These are phyloP conservation scores for Ottelia alismoides DNA, from an alignment of 106 monocot genomes.

Conservation along the genomic window DNA sequence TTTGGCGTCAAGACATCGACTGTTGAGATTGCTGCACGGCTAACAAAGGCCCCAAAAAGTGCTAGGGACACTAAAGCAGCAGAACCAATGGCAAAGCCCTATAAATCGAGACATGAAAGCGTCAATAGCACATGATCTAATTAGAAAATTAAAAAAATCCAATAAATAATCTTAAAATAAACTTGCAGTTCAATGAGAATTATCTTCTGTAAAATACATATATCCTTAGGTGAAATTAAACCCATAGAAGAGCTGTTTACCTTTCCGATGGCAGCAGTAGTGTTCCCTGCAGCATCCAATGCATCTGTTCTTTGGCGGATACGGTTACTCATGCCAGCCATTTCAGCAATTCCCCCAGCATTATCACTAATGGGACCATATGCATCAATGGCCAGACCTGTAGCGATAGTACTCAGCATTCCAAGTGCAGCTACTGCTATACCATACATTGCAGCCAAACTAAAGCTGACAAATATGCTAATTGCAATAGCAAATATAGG, in stretches of 20 bases:
- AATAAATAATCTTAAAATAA: too few relatives aligned
- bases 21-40: slow-evolving; percentile 10
- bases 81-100: slow-evolving; percentile 23
- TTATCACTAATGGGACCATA: slow-evolving; percentile 26
- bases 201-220: neutral
- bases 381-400: slow-evolving; percentile 23
- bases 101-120: too few relatives aligned
- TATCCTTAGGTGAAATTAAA: neutral
- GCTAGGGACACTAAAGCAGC: slow-evolving; percentile 18
- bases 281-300: slow-evolving; percentile 20
- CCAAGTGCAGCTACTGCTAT: slow-evolving; percentile 20
- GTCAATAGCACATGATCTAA: too few relatives aligned
- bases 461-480: slow-evolving; percentile 23
- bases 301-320: slow-evolving; percentile 23
- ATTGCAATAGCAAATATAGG: slow-evolving; percentile 22
- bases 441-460: slow-evolving; percentile 24
- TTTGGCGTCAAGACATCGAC: slow-evolving; percentile 21
- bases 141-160: too few relatives aligned
- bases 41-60: slow-evolving; percentile 23
- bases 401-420: slow-evolving; percentile 20
- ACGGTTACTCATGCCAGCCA: slow-evolving; percentile 26
- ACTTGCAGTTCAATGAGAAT: too few relatives aligned
- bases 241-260: neutral
- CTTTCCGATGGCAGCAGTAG: slow-evolving; percentile 27
- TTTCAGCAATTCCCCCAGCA: slow-evolving; percentile 25